Evolutionary conservation across 1,284 basidiomycete genomes (phyloP), one percentile per base, ranked within the genome.

Genomic region (Ceratobasidium sp.): DNA sequence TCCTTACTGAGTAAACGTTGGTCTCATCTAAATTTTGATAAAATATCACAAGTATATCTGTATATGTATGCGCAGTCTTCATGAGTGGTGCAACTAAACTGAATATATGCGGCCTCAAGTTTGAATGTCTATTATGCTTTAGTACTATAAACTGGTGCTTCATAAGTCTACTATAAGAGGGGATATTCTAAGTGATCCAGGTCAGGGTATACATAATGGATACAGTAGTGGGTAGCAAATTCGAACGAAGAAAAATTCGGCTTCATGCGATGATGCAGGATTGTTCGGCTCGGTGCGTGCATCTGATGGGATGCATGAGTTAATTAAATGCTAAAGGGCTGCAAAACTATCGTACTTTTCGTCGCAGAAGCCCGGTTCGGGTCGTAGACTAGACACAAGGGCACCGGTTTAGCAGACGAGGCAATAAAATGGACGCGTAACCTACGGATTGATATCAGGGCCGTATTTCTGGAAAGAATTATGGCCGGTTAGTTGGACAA

Each of bases 51-150:
- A 60, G 42, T 39, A 18, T 33, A 13, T 33, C 10, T 73, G 46
- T 53, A 75, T 44, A 40, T 76, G 61, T 76, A 76, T 66, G 63
- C 44, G n/a, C n/a, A n/a, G n/a, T n/a, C 49, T 66, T 63, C 40
- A 61, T 73, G 70, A 63, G 49, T 23, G 23, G 5, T 53, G 13
- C 28, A 64, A 39, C 42, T 9, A 4, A 61, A 40, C 60, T 12
- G 63, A n/a, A 44, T 64, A 10, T 39, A 40, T 40, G 26, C 18
- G 40, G 18, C 23, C 23, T 42, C 0, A 64, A 18, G 63, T 39
- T 20, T 1, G n/a, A 64, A 44, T n/a, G n/a, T n/a, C n/a, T n/a
- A n/a, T n/a, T n/a, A n/a, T n/a, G n/a, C n/a, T n/a, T n/a, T n/a
- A n/a, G n/a, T n/a, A n/a, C n/a, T n/a, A n/a, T n/a, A n/a, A n/a